phyloP scores from a whole-genome alignment of 1,284 basidiomycete species.

The Boletus nobilissimus region DNA sequence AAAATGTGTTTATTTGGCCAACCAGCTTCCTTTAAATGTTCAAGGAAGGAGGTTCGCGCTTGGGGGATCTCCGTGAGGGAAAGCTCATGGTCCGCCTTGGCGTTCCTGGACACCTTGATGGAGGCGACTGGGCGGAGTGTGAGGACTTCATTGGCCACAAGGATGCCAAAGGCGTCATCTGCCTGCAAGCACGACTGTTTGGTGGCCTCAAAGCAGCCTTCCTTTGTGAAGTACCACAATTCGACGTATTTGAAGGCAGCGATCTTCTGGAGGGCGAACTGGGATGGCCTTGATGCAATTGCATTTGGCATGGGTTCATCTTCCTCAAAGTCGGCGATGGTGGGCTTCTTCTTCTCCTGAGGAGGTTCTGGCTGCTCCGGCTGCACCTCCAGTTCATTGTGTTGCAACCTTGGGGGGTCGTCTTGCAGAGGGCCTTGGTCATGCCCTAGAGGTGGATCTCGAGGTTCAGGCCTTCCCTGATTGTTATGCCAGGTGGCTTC shows the following conservation, averaged over 20 bases:
- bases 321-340: no score
- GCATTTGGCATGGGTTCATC: background rate
- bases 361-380: no score
- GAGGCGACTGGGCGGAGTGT: background rate
- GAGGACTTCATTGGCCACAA: background rate
- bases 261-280: background rate
- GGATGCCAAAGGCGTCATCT: background rate
- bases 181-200: background rate
- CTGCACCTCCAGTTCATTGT: no score
- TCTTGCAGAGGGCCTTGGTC: no score
- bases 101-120: background rate
- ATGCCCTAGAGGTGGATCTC: no score
- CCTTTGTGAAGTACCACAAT: constrained; percentile 11
- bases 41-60: background rate
- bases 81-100: background rate
- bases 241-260: background rate
- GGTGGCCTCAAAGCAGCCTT: background rate
- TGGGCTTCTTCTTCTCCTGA: no score
- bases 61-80: background rate
- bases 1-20: background rate
- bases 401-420: no score
- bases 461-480: no score
- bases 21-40: background rate
- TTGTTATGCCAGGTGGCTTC: no score
- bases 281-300: background rate